Base-by-base conservation (phyloP, 768 basidiomycete species). In the Ephemerocybe angulata region DNA sequence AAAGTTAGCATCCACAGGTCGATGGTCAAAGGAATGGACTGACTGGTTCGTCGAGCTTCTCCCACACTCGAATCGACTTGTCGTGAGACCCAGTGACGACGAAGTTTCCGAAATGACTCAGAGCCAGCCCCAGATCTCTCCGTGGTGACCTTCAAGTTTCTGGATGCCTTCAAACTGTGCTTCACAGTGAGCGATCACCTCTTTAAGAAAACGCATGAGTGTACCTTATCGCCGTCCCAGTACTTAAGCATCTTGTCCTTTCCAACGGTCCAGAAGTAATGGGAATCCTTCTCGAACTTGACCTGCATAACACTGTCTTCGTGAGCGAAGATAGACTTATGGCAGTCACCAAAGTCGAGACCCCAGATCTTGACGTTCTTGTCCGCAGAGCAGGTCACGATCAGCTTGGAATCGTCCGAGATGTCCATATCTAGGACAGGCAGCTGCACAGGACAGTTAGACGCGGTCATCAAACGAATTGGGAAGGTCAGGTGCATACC, bases 321-420 rank as follows among this genome's bases (percentile, higher is more conserved):
- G 64, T 99, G 97, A 11, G 97, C 97, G 66, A 97, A 99, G 54
- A 99, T 91, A 0, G 92, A 93, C 67, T 90, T 93, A 71, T 99
- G 97, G 71, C 97, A 99, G 69, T 99, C 97, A 35, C 97, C 97
- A 63, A 98, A 99, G 69, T 98, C 95, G 49, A 99, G 84, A 19
- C 97, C 97, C 97, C 97, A 99, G 53, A 99, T 96, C 74, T 99
- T 99, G 73, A 98, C 87, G 66, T 98, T 99, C 70, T 99, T 99
- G 73, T 99, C 97, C 3, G 94, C 92, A 28, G 96, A 98, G 67
- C 91, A 96, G 24, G 97, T 98, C 43, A 94, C 89, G 58, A 99
- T 95, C 41, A 99, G 79, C 67, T 95, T 97, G 0, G 94, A 97
- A 69, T 99, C 97, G 58, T 83, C 75, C 1, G 96, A 98, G 53